Conservation (phyloP, 179 eudicot genomes). For the Sideroxylon spinosum region DNA sequence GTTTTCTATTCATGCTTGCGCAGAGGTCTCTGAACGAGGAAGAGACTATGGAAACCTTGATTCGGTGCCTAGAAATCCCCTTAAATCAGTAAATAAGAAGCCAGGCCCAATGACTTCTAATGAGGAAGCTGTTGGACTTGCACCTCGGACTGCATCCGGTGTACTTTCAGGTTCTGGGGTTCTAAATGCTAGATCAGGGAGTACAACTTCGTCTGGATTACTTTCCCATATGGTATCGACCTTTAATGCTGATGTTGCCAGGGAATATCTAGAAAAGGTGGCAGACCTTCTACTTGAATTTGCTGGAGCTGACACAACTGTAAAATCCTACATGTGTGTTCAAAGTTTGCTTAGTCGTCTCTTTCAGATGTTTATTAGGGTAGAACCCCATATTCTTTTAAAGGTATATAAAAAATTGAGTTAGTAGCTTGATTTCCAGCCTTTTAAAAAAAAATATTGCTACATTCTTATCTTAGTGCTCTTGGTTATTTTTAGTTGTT, state of each 20-base stretch:
- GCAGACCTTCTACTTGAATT: slow-evolving; percentile 95
- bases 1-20: slow-evolving; percentile 17
- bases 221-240: slow-evolving; percentile 83
- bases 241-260: slow-evolving; percentile 81
- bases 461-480: slow-evolving; percentile 8
- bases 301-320: slow-evolving; percentile 89
- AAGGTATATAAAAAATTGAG: slow-evolving; percentile 47
- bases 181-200: slow-evolving; percentile 86
- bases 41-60: slow-evolving; percentile 68
- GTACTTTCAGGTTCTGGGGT: slow-evolving; percentile 97
- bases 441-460: neutral
- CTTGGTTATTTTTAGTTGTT: slow-evolving; percentile 51
- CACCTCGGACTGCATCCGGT: slow-evolving; percentile 86
- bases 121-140: slow-evolving; percentile 73
- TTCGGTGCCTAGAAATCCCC: slow-evolving; percentile 46
- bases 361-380: slow-evolving; percentile 92
- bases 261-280: slow-evolving; percentile 91
- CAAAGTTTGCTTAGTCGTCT: slow-evolving; percentile 92
- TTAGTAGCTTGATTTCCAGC: neutral
- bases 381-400: slow-evolving; percentile 84
- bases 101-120: slow-evolving; percentile 44
- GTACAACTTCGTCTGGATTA: slow-evolving; percentile 87
- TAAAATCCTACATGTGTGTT: slow-evolving; percentile 90
- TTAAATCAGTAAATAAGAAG: slow-evolving; percentile 52
- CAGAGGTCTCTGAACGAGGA: slow-evolving; percentile 89